These are phyloP conservation scores for Boletus speciosus DNA, from an alignment of 768 basidiomycete genomes.

Conservation along the genomic window DNA sequence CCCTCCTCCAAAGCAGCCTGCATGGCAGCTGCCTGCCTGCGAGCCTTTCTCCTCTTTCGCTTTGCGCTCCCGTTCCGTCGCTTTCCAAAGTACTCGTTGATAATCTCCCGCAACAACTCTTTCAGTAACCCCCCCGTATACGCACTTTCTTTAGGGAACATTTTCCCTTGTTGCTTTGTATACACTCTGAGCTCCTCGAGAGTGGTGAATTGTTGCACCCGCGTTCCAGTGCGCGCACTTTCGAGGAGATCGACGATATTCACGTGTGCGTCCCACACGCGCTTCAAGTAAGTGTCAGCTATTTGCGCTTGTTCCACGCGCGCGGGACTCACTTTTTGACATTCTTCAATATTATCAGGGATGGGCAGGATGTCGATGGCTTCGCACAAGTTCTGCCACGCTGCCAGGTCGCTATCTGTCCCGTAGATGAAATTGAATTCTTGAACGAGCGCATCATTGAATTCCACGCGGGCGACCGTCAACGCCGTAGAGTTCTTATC, in stretches of 20 bases:
- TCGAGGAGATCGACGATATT: conserved; percentile 36
- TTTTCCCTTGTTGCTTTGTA: conserved; percentile 15
- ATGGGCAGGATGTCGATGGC: conserved; percentile 21
- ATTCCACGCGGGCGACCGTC: not conserved
- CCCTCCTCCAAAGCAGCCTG: not conserved
- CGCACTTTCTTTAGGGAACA: conserved; percentile 29
- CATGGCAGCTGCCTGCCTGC: conserved; percentile 1
- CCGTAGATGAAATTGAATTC: conserved; percentile 28
- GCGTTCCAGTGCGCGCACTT: conserved; percentile 2
- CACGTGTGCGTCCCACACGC: conserved; percentile 29
- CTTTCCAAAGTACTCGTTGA: conserved; percentile 13
- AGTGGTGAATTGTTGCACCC: conserved; percentile 23
- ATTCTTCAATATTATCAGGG: conserved; percentile 15
- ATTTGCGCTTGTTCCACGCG: not conserved
- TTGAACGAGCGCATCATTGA: conserved; percentile 19
- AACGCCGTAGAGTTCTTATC: not conserved
- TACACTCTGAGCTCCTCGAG: conserved; percentile 27
- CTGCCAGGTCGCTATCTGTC: conserved; percentile 9
- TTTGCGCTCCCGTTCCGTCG: conserved; percentile 21
- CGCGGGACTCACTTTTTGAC: conserved; percentile 12
- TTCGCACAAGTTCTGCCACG: conserved; percentile 27
- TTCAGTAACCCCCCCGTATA: conserved; percentile 30
- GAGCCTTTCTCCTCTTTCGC: conserved; percentile 13
- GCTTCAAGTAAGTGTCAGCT: conserved; percentile 1
- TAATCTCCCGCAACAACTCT: conserved; percentile 29